Percentiles rank a stretch among this genome's conserved stretches.
Conservation (phyloP, 768 basidiomycete species). For the Daedaleopsis sinensis region DNA sequence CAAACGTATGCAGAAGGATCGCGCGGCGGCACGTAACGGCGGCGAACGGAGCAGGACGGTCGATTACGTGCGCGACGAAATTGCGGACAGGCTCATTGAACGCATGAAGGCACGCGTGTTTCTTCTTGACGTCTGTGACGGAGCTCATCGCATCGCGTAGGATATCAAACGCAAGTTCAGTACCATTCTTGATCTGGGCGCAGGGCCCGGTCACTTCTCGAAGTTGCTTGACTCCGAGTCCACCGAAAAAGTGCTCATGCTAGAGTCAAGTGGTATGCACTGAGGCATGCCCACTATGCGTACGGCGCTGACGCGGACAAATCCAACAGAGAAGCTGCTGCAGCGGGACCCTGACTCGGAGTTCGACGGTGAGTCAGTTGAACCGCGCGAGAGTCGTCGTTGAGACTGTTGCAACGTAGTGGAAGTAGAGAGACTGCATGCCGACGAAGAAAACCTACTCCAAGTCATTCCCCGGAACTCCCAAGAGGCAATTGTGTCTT, state of each 20-base stretch:
- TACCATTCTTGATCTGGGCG: constrained; percentile 83
- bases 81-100: constrained; percentile 90
- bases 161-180: constrained; percentile 88
- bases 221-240: constrained; percentile 73
- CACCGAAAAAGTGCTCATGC: constrained; percentile 75
- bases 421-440: constrained; percentile 72
- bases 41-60: constrained; percentile 72
- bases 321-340: constrained; percentile 61
- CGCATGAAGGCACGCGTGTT: constrained; percentile 66
- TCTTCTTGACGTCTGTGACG: neutral
- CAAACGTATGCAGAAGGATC: constrained; percentile 79
- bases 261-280: constrained; percentile 79
- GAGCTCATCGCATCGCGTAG: constrained; percentile 49
- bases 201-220: constrained; percentile 91
- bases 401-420: constrained; percentile 48
- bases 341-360: constrained; percentile 76
- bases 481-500: constrained; percentile 91
- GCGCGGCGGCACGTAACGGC: constrained; percentile 59
- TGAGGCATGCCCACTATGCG: neutral
- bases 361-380: constrained; percentile 68
- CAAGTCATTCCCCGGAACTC: constrained; percentile 66
- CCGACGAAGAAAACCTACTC: constrained; percentile 84
- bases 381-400: neutral
- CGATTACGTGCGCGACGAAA: constrained; percentile 91
- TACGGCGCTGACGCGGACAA: neutral